Percentiles rank a stretch among this genome's conserved stretches.
These are phyloP conservation scores for Cryptosporidium meleagridis DNA, from an alignment of 169 alveolate species.

Conservation along the genomic window DNA sequence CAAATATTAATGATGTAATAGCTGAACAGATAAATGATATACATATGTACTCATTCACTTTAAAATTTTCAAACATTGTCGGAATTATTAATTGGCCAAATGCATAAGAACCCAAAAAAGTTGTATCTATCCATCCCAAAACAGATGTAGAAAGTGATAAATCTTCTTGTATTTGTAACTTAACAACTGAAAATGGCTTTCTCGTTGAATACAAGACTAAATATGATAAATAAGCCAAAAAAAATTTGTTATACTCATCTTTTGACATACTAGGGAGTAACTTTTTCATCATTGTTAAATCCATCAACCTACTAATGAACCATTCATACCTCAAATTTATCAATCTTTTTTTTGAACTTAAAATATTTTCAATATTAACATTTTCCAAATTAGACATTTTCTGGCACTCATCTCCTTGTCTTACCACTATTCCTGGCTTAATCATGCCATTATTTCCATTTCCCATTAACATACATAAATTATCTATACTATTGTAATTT, in stretches of 20 bases:
- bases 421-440: not conserved
- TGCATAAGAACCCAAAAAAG: constrained; percentile 79
- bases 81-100: constrained; percentile 79
- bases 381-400: not conserved
- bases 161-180: constrained; percentile 68
- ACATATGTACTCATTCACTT: constrained; percentile 6
- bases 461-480: constrained; percentile 5
- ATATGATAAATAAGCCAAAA: constrained; percentile 76
- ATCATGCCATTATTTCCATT: not conserved
- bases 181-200: constrained; percentile 81
- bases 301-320: not conserved
- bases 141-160: constrained; percentile 63
- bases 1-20: constrained; percentile 62
- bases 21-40: constrained; percentile 74
- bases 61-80: constrained; percentile 54
- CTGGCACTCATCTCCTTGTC: constrained; percentile 16
- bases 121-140: constrained; percentile 80
- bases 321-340: constrained; percentile 2
- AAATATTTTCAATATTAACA: not conserved
- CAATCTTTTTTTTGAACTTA: not conserved
- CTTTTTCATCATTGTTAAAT: constrained; percentile 4
- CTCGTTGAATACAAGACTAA: constrained; percentile 77
- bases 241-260: constrained; percentile 40
- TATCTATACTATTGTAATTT: constrained; percentile 24
- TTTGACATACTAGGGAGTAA: constrained; percentile 38